Percentiles rank a stretch among this genome's conserved stretches.
Evolutionary conservation across 352 stramenopile genomes (phyloP).

Genomic region (Phytophthora capsici): DNA sequence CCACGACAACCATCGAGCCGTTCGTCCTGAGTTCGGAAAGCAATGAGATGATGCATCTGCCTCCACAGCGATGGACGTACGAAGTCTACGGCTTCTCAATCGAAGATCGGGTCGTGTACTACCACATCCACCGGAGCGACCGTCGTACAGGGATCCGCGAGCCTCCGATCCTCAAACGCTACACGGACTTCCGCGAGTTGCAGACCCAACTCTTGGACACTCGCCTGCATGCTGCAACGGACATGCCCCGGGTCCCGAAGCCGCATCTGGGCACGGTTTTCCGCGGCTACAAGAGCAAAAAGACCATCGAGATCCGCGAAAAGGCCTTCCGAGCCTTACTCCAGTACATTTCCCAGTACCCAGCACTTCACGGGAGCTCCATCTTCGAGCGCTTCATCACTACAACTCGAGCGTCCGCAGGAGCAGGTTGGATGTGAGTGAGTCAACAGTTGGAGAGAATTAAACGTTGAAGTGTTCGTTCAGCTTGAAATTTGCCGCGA

Average conservation of each 20-base stretch:
- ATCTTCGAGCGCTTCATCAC: slow-evolving; percentile 56
- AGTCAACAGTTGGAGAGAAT: slow-evolving; percentile 2
- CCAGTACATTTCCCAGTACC: slow-evolving; percentile 44
- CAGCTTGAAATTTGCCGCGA: slow-evolving; percentile 10
- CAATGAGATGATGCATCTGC: slow-evolving; percentile 14
- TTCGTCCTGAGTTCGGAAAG: slow-evolving; percentile 19
- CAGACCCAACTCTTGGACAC: slow-evolving; percentile 40
- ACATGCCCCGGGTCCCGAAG: slow-evolving; percentile 40
- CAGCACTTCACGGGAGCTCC: slow-evolving; percentile 39
- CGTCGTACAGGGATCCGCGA: slow-evolving; percentile 28
- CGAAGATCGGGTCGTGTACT: slow-evolving; percentile 43
- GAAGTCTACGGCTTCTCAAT: slow-evolving; percentile 45
- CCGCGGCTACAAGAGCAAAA: slow-evolving; percentile 45
- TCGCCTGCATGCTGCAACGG: slow-evolving; percentile 20
- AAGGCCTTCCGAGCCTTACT: slow-evolving; percentile 49
- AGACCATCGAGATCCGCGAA: slow-evolving; percentile 49
- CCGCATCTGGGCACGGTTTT: slow-evolving; percentile 42
- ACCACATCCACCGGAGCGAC: slow-evolving; percentile 47
- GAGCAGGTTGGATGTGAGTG: slow-evolving; percentile 17
- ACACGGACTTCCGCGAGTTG: slow-evolving; percentile 56
- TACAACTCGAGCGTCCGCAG: slow-evolving; percentile 14
- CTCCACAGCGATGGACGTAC: slow-evolving; percentile 34
- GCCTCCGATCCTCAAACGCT: slow-evolving; percentile 45
- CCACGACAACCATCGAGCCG: slow-evolving; percentile 22
- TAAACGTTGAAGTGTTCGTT: slow-evolving; percentile 11